These are phyloP conservation scores for Monosporozyma unispora DNA, from an alignment of 805 yeast genomes.

Conservation along the genomic window DNA sequence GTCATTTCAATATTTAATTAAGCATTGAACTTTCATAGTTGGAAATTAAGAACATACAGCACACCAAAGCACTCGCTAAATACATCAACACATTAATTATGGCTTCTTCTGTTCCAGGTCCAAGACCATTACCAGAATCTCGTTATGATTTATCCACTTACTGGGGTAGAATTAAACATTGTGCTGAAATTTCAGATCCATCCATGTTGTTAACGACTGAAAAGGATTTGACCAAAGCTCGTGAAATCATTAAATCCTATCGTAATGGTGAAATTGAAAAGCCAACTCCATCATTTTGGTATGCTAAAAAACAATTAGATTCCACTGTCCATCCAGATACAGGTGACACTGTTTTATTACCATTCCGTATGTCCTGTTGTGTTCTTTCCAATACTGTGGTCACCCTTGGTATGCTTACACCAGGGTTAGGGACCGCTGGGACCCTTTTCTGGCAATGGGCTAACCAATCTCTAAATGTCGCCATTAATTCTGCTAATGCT, in stretches of 20 bases:
- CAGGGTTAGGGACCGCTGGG: conserved; percentile 81
- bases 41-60: too few relatives aligned
- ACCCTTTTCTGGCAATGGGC: conserved; percentile 97
- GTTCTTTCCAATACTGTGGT: conserved; percentile 90
- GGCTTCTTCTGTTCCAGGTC: conserved; percentile 88
- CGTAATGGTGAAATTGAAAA: conserved; percentile 54
- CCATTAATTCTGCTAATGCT: conserved; percentile 92
- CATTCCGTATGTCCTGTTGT: conserved; percentile 95
- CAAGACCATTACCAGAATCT: conserved; percentile 70
- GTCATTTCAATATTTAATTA: not conserved
- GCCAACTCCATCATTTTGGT: conserved; percentile 81
- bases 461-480: conserved; percentile 93
- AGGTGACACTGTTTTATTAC: conserved; percentile 83
- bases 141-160: conserved; percentile 72
- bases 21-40: not conserved
- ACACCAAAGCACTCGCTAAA: not conserved
- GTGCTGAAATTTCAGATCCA: conserved; percentile 90
- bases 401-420: conserved; percentile 96
- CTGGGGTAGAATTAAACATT: conserved; percentile 91
- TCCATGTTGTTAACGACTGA: conserved; percentile 70
- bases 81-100: conserved; percentile 29
- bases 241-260: conserved; percentile 57
- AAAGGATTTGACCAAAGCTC: conserved; percentile 55
- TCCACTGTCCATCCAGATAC: conserved; percentile 95
- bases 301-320: conserved; percentile 77